Conservation (phyloP, 805 yeast species). For the Candida gorgasii region DNA sequence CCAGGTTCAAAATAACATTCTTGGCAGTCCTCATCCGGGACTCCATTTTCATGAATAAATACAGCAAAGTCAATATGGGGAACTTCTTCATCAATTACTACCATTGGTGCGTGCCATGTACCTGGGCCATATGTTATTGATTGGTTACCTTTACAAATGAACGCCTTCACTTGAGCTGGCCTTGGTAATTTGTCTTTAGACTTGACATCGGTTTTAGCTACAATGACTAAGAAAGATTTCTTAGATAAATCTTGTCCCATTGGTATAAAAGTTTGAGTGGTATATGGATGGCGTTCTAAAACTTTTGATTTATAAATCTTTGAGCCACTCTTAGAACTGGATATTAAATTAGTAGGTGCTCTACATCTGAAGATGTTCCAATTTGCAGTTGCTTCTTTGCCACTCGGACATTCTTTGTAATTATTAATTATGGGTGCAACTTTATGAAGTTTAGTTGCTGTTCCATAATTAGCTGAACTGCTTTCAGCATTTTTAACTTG, state of each 20-base stretch:
- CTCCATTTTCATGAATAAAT: slow-evolving; percentile 81
- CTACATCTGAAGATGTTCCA: slow-evolving; percentile 84
- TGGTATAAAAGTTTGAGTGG: slow-evolving; percentile 90
- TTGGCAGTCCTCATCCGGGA: slow-evolving; percentile 76
- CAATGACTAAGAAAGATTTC: slow-evolving; percentile 74
- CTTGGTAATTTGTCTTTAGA: slow-evolving; percentile 56
- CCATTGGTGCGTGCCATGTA: slow-evolving; percentile 97
- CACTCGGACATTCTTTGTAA: slow-evolving; percentile 49
- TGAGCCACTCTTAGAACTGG: slow-evolving; percentile 13
- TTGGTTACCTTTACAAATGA: slow-evolving; percentile 77
- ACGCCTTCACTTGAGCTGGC: slow-evolving; percentile 60
- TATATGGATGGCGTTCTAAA: slow-evolving; percentile 84
- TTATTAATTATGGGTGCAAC: slow-evolving; percentile 68
- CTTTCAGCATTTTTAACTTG: slow-evolving; percentile 51
- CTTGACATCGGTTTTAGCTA: slow-evolving; percentile 54
- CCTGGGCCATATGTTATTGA: slow-evolving; percentile 86
- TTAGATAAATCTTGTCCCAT: slow-evolving; percentile 62
- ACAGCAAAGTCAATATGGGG: slow-evolving; percentile 75
- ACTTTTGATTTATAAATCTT: slow-evolving; percentile 58
- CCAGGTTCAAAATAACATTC: slow-evolving; percentile 75
- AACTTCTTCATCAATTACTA: slow-evolving; percentile 63
- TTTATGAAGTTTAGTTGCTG: slow-evolving; percentile 74
- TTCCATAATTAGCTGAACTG: slow-evolving; percentile 84
- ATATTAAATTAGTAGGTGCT: slow-evolving; percentile 66
- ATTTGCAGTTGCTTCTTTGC: slow-evolving; percentile 55